phyloP scores from a whole-genome alignment of 352 stramenopile species.

The Globisporangium viniferum region DNA sequence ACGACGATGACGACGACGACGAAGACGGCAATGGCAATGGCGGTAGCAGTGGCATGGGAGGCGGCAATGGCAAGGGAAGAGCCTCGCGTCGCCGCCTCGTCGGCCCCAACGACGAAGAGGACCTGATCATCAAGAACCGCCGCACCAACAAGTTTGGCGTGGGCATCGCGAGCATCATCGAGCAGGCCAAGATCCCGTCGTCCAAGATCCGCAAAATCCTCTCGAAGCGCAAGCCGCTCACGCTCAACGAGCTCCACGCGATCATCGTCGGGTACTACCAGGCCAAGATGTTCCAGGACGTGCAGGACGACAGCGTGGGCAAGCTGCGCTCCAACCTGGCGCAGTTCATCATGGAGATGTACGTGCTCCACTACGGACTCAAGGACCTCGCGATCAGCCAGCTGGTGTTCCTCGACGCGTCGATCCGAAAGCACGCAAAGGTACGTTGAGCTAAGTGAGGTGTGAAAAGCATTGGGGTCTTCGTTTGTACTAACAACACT shows the following conservation, averaged over 20 bases:
- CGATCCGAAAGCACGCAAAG: slow-evolving; percentile 59
- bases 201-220: slow-evolving; percentile 77
- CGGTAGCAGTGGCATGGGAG: background rate
- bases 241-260: slow-evolving; percentile 61
- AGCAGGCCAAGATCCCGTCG: slow-evolving; percentile 64
- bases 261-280: slow-evolving; percentile 81
- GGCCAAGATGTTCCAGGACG: slow-evolving; percentile 78
- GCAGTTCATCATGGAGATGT: slow-evolving; percentile 86
- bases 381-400: slow-evolving; percentile 80
- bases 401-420: slow-evolving; percentile 72
- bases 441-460: slow-evolving; percentile 18
- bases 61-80: slow-evolving; percentile 15
- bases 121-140: slow-evolving; percentile 58
- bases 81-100: slow-evolving; percentile 21
- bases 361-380: slow-evolving; percentile 75
- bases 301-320: slow-evolving; percentile 60
- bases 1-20: slow-evolving; percentile 22
- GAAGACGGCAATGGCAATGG: slow-evolving; percentile 25
- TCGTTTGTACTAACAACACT: background rate
- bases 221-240: slow-evolving; percentile 68
- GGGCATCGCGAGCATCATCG: slow-evolving; percentile 75
- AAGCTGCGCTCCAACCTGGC: slow-evolving; percentile 54
- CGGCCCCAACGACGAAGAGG: slow-evolving; percentile 30
- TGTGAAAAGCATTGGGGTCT: background rate
- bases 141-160: slow-evolving; percentile 62